phyloP scores from a whole-genome alignment of 225 moss, liverwort and hornwort genomes.

The Pseudisothecium myosuroides region DNA sequence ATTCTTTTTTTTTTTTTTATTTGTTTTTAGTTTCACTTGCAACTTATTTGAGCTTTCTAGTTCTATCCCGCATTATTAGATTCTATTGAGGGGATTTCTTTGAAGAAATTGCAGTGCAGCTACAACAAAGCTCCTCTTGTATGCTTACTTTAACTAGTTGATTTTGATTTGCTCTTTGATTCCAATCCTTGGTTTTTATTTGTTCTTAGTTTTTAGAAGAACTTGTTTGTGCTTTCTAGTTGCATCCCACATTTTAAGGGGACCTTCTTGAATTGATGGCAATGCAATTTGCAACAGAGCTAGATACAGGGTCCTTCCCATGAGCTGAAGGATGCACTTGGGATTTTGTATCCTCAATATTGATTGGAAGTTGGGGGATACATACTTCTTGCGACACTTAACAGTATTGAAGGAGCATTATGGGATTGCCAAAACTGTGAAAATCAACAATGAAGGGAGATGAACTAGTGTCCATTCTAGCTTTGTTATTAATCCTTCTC shows the following conservation, averaged over 20 bases:
- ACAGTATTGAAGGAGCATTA: fast-evolving
- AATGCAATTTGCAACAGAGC: too few relatives aligned
- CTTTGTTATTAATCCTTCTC: not conserved
- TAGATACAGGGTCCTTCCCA: too few relatives aligned
- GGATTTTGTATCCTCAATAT: not conserved
- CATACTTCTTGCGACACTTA: fast-evolving
- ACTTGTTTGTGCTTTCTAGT: not conserved
- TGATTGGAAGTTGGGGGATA: fast-evolving
- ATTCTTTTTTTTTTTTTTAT: not conserved
- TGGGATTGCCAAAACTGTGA: not conserved
- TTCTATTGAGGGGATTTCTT: not conserved
- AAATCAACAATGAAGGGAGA: fast-evolving
- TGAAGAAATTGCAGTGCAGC: fast-evolving
- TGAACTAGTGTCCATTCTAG: fast-evolving
- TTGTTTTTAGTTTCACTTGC: not conserved
- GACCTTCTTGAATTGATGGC: not conserved
- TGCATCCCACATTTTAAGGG: fast-evolving
- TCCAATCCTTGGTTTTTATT: not conserved
- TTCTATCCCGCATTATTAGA: fast-evolving
- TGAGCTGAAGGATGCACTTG: not conserved
- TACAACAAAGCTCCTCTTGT: fast-evolving
- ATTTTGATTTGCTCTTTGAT: not conserved
- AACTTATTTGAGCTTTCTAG: not conserved
- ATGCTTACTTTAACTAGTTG: not conserved
- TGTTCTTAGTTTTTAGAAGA: not conserved